Evolutionary conservation across 352 stramenopile species (phyloP), one percentile per base, ranked within the genome.

Genomic region (Globisporangium nunn): DNA sequence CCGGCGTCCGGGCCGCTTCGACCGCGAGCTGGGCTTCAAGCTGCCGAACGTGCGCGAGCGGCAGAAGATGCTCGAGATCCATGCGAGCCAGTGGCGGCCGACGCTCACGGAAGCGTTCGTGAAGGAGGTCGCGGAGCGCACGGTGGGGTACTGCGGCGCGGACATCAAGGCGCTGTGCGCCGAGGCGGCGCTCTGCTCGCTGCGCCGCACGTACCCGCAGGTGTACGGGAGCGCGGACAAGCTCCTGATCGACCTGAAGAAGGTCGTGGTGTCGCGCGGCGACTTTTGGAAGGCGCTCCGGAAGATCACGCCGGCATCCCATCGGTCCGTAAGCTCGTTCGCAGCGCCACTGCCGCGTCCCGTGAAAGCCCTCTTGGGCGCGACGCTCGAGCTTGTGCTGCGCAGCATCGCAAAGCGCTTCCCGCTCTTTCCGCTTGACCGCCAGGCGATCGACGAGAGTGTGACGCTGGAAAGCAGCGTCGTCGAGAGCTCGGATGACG

Each of bases 1-100:
- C 30, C 78, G 98, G 37, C 78, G 97, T 39, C 94, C 96, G 11
- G 96, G 95, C 15, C 87, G 92, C 0, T 98, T 98, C 52, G 92
- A 98, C 63, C 83, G 91, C 46, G 87, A 97, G 60, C 64, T 98
- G 30, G 80, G 78, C 3, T 97, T 98, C 54, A 89, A 88, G 43
- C 58, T 98, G 10, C 92, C 92, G 3, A 91, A 93, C 48, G 70
- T 81, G 6, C 66, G 65, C 4, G 89, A 94, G 30, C 81, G 92
- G 2, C 74, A 81, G 55, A 75, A 86, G 29, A 97, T 98, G 66
- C 62, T 98, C 30, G 62, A 66, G 28, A 96, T 97, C 52, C 87
- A 97, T 65, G 89, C 88, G 6, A 84, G 78, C 43, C 71, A 81
- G 44, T 97, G 91, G 89, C 81, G 90, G n/a, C 88, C 89, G 28